phyloP scores from a whole-genome alignment of 805 yeast genomes.

The Kodamaea hsintzibuensis region DNA sequence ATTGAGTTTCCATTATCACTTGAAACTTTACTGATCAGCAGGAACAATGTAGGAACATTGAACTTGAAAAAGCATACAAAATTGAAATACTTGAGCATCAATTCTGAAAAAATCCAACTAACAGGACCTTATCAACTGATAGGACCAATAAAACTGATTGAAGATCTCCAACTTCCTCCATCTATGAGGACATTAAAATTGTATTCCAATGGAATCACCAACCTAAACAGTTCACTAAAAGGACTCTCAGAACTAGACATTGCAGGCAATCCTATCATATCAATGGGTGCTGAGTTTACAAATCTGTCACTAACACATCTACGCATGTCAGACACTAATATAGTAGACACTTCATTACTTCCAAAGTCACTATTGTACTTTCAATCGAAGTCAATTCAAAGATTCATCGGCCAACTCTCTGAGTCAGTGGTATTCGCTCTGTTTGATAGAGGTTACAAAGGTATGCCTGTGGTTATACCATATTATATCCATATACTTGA shows the following conservation, averaged over 20 bases:
- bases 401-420: not conserved
- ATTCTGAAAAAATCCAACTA: not conserved
- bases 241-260: not conserved
- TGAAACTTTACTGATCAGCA: not conserved
- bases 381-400: not conserved
- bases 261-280: not conserved
- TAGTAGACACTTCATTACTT: not conserved
- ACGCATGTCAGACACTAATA: not conserved
- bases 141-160: not conserved
- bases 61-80: not conserved
- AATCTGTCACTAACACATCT: not conserved
- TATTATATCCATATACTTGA: not conserved
- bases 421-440: not conserved
- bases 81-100: not conserved
- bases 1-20: not conserved
- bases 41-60: not conserved
- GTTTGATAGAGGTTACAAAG: not conserved
- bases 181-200: not conserved
- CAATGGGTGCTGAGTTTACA: not conserved
- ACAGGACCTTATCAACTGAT: too few species aligned
- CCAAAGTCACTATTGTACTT: not conserved
- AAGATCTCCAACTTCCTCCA: not conserved
- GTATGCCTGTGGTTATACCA: not conserved
- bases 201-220: not conserved
- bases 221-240: not conserved